Percentiles rank a stretch among this genome's conserved stretches.
These are phyloP conservation scores for Ogataea ganodermae DNA, from an alignment of 805 yeast genomes.

Conservation along the genomic window DNA sequence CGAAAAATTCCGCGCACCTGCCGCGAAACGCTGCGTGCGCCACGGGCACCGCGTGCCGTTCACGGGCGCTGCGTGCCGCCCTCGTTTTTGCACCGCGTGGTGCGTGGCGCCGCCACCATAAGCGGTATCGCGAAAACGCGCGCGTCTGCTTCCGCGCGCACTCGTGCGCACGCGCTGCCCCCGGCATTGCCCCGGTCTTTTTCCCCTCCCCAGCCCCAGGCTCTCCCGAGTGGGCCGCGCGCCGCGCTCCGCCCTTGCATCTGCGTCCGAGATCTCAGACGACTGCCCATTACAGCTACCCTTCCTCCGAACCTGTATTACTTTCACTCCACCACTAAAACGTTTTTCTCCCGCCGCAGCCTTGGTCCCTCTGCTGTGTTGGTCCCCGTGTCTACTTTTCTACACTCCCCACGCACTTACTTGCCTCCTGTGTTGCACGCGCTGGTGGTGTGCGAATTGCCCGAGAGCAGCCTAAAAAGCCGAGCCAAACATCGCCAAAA, in stretches of 20 bases:
- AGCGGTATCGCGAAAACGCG: neutral
- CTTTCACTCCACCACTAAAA: neutral
- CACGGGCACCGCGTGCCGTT: no score
- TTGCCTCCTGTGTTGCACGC: neutral
- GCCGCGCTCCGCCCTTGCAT: conserved; percentile 3
- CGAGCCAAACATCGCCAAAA: neutral
- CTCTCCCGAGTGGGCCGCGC: neutral
- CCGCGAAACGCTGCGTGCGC: neutral
- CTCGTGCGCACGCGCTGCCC: neutral
- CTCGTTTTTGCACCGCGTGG: no score
- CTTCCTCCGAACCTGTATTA: neutral
- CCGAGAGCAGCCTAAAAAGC: neutral
- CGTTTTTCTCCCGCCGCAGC: no score
- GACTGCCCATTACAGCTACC: conserved; percentile 2
- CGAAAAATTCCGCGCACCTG: conserved; percentile 1
- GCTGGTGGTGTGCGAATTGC: conserved; percentile 2
- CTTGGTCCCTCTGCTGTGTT: neutral
- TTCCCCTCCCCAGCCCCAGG: neutral
- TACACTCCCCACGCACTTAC: conserved; percentile 1
- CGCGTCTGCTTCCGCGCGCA: neutral
- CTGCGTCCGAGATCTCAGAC: conserved; percentile 1
- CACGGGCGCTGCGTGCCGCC: no score
- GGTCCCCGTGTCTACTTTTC: neutral
- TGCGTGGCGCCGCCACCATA: no score
- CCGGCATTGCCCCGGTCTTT: neutral